A percentile compares a stretch with the other conserved stretches of the same genome.
Conservation (phyloP, 306 rosid species). For the Mimosa pudica region DNA sequence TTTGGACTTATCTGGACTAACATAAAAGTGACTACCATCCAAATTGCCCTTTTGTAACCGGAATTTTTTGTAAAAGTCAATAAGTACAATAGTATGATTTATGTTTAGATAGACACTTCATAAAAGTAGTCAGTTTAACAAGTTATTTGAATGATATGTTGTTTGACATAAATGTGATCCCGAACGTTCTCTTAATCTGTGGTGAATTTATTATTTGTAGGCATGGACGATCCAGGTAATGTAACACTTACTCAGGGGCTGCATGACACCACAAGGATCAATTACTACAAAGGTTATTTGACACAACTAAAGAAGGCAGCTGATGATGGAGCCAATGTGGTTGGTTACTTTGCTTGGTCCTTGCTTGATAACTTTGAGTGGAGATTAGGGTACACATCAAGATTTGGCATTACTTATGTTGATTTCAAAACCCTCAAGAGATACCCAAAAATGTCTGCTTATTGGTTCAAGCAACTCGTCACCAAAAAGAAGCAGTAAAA, state of each 20-base stretch:
- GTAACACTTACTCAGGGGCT: conserved; percentile 55
- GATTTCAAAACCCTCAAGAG: conserved; percentile 81
- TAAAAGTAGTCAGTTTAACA: too few relatives aligned
- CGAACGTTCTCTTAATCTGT: neutral
- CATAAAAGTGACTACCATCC: neutral
- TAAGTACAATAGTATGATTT: neutral
- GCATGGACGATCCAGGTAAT: conserved; percentile 87
- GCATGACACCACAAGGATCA: conserved; percentile 75
- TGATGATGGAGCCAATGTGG: conserved; percentile 74
- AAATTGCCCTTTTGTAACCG: neutral
- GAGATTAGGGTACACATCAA: conserved; percentile 89
- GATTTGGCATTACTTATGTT: conserved; percentile 89
- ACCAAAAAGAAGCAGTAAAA: conserved; percentile 48
- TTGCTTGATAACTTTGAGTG: conserved; percentile 93
- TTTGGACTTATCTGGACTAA: neutral
- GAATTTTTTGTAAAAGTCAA: too few relatives aligned
- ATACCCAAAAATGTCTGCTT: conserved; percentile 87
- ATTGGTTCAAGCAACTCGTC: conserved; percentile 77
- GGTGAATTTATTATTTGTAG: conserved; percentile 39
- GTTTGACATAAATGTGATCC: neutral
- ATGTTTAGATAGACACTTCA: too few relatives aligned
- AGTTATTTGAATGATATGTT: too few relatives aligned
- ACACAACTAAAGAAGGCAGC: conserved; percentile 72
- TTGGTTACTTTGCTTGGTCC: conserved; percentile 94
- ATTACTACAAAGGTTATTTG: conserved; percentile 67